phyloP scores from a whole-genome alignment of 2,329 filamentous ascomycete genomes.

The Tolypocladium endophyticum region DNA sequence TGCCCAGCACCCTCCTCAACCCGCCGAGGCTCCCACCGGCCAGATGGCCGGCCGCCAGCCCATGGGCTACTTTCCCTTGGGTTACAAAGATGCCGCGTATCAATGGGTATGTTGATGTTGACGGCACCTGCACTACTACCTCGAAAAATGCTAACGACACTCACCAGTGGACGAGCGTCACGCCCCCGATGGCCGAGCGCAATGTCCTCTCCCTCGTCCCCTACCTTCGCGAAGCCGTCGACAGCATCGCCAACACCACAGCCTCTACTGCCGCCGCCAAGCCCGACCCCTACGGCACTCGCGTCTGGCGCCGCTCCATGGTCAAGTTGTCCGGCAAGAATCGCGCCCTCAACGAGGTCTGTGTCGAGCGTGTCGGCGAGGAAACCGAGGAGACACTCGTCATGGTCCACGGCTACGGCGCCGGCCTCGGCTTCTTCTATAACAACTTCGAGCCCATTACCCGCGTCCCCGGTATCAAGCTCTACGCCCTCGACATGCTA shows the following conservation, averaged over 20 bases:
- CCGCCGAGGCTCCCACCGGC: conserved; percentile 11
- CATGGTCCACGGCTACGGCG: conserved; percentile 94
- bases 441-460: conserved; percentile 91
- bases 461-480: conserved; percentile 67
- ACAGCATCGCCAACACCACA: conserved; percentile 43
- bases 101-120: conserved; percentile 62
- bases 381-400: conserved; percentile 76
- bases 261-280: conserved; percentile 28
- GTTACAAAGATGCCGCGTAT: conserved; percentile 81
- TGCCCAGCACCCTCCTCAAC: conserved; percentile 4
- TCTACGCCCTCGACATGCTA: conserved; percentile 90
- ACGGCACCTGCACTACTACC: background rate
- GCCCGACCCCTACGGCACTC: conserved; percentile 72
- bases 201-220: conserved; percentile 80
- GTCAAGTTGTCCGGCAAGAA: conserved; percentile 78
- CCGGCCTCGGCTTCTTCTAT: conserved; percentile 95
- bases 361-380: conserved; percentile 74
- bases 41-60: conserved; percentile 16
- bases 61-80: conserved; percentile 62
- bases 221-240: conserved; percentile 64
- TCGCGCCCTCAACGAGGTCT: conserved; percentile 85
- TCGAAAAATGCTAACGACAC: background rate
- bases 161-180: conserved; percentile 69
- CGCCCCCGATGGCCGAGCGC: conserved; percentile 75
- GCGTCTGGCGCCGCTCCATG: conserved; percentile 78